Base-by-base conservation (phyloP, 2,329 filamentous ascomycete species). In the Juglanconis sp. region DNA sequence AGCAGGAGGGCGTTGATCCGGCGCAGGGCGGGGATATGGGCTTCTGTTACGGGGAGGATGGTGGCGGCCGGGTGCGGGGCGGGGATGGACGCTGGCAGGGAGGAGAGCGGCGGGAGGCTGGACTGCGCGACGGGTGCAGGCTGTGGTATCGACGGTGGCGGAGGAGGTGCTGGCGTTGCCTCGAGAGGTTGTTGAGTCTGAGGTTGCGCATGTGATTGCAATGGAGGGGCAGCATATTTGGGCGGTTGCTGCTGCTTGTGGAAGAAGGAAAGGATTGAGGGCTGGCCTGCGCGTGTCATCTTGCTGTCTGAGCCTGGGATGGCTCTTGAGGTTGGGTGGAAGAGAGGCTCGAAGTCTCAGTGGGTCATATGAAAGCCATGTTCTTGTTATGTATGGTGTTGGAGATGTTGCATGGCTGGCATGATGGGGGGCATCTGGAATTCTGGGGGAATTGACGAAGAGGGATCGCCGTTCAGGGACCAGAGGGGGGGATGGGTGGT, bases 1-100 rank as follows among this genome's bases (percentile, higher is more conserved):
- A 89, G 82, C 56, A 89, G 80, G 54, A 89, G 80, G 49, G 83
- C 76, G 72, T 87, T 88, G 72, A 89, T 87, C 66, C 86, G 82
- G 44, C 83, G 84, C 5, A 89, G 77, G 49, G 83, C 78, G 59
- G 81, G 75, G 59, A 88, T 73, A 71, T 88, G 84, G 50, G 74
- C 68, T 49, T 77, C 72, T 1, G 75, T 73, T 56, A 87, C 73
- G 56, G 76, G 75, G 5, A 80, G 78, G 68, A 88, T 83, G 60
- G 74, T 72, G 24, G 84, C 83, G 69, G 83, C 77, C 13, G 72
- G 72, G 59, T 76, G 76, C 31, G 72, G 79, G 69, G 65, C 80
- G 54, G 69, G 69, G 35, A 53, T 61, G 50, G 68, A 75, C 34
- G 70, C 73, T 55, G 52, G 71, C 55, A 69, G 67, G 63, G 73